Conservation (phyloP, 148 eudicot genomes). For the Fagopyrum esculentum region DNA sequence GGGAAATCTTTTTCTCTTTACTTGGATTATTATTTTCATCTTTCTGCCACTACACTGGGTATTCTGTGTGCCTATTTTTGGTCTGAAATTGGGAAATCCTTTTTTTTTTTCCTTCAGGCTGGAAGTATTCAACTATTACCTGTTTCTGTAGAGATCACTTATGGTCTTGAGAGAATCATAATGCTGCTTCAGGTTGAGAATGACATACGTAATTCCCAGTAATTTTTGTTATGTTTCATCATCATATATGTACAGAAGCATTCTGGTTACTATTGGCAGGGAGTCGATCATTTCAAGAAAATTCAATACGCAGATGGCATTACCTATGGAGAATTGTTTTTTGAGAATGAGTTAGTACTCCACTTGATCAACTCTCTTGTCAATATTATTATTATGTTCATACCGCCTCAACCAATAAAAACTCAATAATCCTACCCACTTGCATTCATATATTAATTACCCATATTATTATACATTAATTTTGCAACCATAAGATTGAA, state of each 20-base stretch:
- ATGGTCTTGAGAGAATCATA: conserved; percentile 96
- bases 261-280: conserved; percentile 38
- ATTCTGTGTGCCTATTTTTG: not conserved
- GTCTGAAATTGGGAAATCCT: not conserved
- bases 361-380: conserved; percentile 5
- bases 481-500: too few species aligned
- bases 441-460: too few species aligned
- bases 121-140: conserved; percentile 87
- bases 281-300: conserved; percentile 99
- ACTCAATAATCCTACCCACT: too few species aligned
- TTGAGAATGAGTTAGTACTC: conserved; percentile 77
- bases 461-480: too few species aligned
- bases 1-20: not conserved
- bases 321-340: conserved; percentile 93
- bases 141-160: conserved; percentile 97
- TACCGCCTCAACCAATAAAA: too few species aligned
- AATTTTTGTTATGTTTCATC: not conserved
- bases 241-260: conserved; percentile 21
- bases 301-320: conserved; percentile 93
- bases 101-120: conserved; percentile 49
- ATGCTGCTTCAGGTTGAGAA: conserved; percentile 89
- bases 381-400: not conserved
- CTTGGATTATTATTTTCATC: not conserved
- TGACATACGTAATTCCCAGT: conserved; percentile 1
- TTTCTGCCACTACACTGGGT: not conserved